Base-by-base conservation (phyloP, 441 rosid genomes). In the Gossypium aridum region DNA sequence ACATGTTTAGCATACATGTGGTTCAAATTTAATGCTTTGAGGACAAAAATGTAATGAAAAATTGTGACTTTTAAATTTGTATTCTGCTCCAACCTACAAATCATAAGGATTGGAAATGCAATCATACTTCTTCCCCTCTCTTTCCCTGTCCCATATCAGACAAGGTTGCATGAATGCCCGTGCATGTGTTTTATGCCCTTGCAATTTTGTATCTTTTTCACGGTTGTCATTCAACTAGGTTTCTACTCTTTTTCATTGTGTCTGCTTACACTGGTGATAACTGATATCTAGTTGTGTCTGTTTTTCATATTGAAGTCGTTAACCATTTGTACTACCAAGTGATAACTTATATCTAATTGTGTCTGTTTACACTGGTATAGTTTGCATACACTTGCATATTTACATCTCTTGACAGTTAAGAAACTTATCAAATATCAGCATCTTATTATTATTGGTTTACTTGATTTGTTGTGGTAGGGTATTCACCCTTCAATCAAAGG, bases 401-500 rank as follows among this genome's bases (percentile, higher is more conserved):
- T 68, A 12, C 47, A 56, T 57, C 37, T 22, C 3, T 57, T 37
- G 54, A 39, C 37, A 8, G 8, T 3, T 60, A 43, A 22, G 43
- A 45, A 17, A n/a, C n/a, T 53, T 57, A 5, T 20, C 43, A 17
- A 10, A 55, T n/a, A 28, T 60, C 26, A 55, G 70, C 7, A 55
- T 62, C 39, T 70, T 55, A 49, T 68, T 68, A 5, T 67, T 49
- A 3, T n/a, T 68, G 10, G 22, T 66, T 19, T 59, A 69, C 61
- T 76, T 69, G 67, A 64, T 65, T 81, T 78, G 76, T 70, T 62
- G 65, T 84, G 39, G 37, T 76, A 93, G 99, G 99, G 99, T 34
- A 84, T 95, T 79, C 99, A 93, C 78, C 99, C 99, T 65, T 82
- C 95, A 19, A 87, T 95, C 78, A 93, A 88, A 86, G 97, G 95